Evolutionary conservation across 2,329 filamentous ascomycete genomes (phyloP).

Genomic region (Helotiales sp.): DNA sequence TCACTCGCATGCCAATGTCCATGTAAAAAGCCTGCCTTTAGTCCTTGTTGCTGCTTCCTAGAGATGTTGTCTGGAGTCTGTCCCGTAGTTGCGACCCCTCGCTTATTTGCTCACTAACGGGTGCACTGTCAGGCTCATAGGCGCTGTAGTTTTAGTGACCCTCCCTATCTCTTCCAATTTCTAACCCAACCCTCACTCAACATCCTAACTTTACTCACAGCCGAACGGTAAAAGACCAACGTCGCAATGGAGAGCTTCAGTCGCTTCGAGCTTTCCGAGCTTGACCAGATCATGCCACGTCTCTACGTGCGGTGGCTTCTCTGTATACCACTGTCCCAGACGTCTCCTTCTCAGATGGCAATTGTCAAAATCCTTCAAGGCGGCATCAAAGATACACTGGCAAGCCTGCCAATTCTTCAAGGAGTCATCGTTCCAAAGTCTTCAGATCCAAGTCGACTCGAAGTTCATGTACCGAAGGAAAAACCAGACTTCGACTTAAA

Average conservation of each 20-base stretch:
- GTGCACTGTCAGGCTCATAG: neutral
- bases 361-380: neutral
- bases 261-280: neutral
- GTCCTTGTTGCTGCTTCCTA: too few species aligned
- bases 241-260: neutral
- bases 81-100: neutral
- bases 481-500: neutral
- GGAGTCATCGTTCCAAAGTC: neutral
- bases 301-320: slow-evolving; percentile 3
- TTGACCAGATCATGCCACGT: slow-evolving; percentile 9
- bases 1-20: neutral
- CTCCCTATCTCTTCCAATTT: neutral
- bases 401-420: neutral
- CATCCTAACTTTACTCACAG: neutral
- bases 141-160: neutral
- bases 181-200: neutral
- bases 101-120: neutral
- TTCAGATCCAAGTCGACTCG: neutral
- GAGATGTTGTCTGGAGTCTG: neutral
- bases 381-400: neutral
- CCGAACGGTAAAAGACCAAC: neutral
- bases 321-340: neutral
- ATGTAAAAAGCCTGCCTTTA: neutral
- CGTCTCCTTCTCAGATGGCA: neutral
- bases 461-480: slow-evolving; percentile 4